phyloP scores from a whole-genome alignment of 2,329 filamentous ascomycete genomes.

The Talaromyces sp. region DNA sequence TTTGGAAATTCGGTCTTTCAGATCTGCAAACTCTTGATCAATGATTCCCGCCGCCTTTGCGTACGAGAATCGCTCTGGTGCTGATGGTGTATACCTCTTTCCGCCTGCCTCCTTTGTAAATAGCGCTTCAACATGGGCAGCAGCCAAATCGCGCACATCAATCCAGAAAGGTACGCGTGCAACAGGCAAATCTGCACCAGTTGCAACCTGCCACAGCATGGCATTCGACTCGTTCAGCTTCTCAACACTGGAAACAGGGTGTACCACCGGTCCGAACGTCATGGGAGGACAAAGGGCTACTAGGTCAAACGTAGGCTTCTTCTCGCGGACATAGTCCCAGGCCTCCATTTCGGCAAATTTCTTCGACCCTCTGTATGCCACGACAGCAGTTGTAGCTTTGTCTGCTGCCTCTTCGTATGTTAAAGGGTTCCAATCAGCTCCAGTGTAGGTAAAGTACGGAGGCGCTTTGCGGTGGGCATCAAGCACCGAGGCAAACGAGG shows the following conservation, averaged over 20 bases:
- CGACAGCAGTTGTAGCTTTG: constrained; percentile 15
- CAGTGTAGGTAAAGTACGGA: constrained; percentile 20
- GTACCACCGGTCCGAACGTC: constrained; percentile 40
- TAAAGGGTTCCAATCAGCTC: constrained; percentile 25
- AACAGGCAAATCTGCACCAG: constrained; percentile 30
- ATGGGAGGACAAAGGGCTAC: constrained; percentile 42
- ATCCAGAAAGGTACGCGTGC: constrained; percentile 31
- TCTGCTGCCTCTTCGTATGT: constrained; percentile 25
- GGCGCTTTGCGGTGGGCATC: constrained; percentile 7
- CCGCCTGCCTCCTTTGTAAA: constrained; percentile 24
- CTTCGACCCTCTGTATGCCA: constrained; percentile 28
- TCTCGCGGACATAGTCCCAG: constrained; percentile 26
- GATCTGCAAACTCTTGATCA: constrained; percentile 28
- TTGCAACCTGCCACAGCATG: constrained; percentile 37
- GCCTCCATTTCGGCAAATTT: constrained; percentile 25
- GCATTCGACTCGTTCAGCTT: constrained; percentile 40
- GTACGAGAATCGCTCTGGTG: constrained; percentile 44
- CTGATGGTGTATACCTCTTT: constrained; percentile 34
- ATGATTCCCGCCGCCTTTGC: constrained; percentile 41
- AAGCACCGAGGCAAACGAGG: constrained; percentile 8
- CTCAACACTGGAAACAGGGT: constrained; percentile 28
- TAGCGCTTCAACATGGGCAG: constrained; percentile 41
- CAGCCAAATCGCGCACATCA: constrained; percentile 44
- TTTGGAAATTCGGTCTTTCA: constrained; percentile 21
- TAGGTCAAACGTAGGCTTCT: constrained; percentile 35